Evolutionary conservation across 1,284 basidiomycete genomes (phyloP), one percentile per base, ranked within the genome.

Genomic region (Dichomitus squalens): DNA sequence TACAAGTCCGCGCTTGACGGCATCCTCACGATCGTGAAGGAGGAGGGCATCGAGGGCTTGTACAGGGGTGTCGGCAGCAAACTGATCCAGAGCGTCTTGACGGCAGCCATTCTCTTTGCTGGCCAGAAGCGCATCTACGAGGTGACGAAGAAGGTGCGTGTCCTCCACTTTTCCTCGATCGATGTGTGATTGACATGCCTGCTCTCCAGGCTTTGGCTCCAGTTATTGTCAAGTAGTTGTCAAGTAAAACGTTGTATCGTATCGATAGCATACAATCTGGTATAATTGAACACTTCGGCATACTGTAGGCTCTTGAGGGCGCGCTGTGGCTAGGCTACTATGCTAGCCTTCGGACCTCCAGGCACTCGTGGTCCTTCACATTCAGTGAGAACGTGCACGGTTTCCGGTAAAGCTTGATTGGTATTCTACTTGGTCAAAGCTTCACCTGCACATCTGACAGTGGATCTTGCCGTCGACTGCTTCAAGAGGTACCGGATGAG

Each of bases 31-130:
- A 92, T 96, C 65, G 68, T 93, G 60, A 79, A 78, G 64, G 85
- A 88, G 51, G 93, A 96, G 71, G 93, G 95, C 0, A 60, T 94
- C 25, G 77, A 75, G 64, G 94, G 95, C 1, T 73, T 96, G 12
- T 97, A 96, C 78, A 90, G 86, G 66, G 95, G 95, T 4, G 82
- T 95, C 36, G 80, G 83, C 21, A 92, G 87, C 69, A 96, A 97
- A 75, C 84, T 98, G 11, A 64, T 90, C 6, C 95, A 97, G 75
- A 94, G 92, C 57, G 92, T 96, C 2, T 79, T 96, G 43, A 95
- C 93, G 5, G 94, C 94, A 14, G 92, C 93, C 11, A 93, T 96
- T 66, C 79, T 96, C 63, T 96, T 96, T 67, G 90, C 87, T 16
- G 85, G 88, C 8, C 93, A 96, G 73, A 81, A 86, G 64, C 80